A percentile compares a stretch with the other conserved stretches of the same genome.
Conservation (phyloP, 2,329 filamentous ascomycete species). For the Botrytis porri region DNA sequence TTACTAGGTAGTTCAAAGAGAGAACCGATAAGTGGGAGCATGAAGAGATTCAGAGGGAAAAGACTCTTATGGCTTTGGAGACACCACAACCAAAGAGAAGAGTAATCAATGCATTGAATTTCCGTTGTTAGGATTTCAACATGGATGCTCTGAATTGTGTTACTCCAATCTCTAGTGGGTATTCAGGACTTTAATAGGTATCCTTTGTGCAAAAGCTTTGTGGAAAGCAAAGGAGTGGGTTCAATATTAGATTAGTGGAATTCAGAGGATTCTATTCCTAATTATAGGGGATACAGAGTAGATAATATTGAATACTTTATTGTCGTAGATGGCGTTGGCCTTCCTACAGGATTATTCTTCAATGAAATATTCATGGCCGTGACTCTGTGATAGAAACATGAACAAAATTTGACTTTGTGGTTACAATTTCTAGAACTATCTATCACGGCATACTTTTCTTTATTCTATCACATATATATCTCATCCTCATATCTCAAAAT, state of each 20-base stretch:
- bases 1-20: background rate
- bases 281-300: background rate
- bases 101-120: background rate
- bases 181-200: background rate
- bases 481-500: background rate
- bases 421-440: background rate
- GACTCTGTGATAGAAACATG: background rate
- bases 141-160: background rate
- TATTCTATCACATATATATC: background rate
- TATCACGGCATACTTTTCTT: background rate
- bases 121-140: background rate
- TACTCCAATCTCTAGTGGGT: background rate
- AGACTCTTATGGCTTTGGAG: background rate
- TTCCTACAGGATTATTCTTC: rapidly evolving
- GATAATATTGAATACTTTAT: background rate
- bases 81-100: background rate
- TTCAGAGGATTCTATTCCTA: background rate
- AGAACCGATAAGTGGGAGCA: background rate
- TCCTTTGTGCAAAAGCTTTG: background rate
- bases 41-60: background rate
- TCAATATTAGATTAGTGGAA: background rate
- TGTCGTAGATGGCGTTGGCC: background rate
- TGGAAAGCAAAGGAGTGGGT: background rate
- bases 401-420: background rate
- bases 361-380: background rate